Evolutionary conservation across 495 filamentous ascomycete genomes (phyloP).

Genomic region (Pseudomonodictys pantanalensis): DNA sequence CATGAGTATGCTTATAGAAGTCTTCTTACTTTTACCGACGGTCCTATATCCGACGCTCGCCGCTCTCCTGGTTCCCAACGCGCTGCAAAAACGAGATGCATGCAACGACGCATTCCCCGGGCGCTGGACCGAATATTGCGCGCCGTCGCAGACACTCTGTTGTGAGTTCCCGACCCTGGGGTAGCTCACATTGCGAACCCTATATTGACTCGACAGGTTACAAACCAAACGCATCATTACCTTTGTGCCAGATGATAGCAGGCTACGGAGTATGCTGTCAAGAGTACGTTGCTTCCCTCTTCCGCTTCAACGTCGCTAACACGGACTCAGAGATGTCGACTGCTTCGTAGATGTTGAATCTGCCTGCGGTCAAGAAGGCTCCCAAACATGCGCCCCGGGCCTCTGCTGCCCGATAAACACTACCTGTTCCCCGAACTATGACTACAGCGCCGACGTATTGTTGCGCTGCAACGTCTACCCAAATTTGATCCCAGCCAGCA

Average conservation of each 20-base stretch:
- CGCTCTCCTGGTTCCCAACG: too few relatives aligned
- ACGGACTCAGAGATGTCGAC: conserved; percentile 5
- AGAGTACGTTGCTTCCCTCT: conserved; percentile 3
- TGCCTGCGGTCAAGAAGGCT: background rate
- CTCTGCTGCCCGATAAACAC: conserved; percentile 9
- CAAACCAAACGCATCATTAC: conserved; percentile 1
- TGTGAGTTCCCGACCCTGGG: conserved; percentile 13
- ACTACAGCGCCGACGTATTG: background rate
- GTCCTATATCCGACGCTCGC: too few relatives aligned
- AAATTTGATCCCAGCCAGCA: conserved; percentile 8
- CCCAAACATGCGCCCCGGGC: background rate
- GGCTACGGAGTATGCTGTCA: conserved; percentile 10
- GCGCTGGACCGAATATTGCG: background rate
- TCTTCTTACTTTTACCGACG: too few relatives aligned
- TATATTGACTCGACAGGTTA: background rate
- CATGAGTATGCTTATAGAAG: too few relatives aligned
- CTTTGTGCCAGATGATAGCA: conserved; percentile 1
- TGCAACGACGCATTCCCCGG: conserved; percentile 11
- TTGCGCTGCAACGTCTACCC: conserved; percentile 10
- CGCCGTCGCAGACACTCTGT: conserved; percentile 2
- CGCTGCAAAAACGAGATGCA: conserved; percentile 7
- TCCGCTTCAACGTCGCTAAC: background rate
- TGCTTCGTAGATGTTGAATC: conserved; percentile 3
- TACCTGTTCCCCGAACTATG: background rate
- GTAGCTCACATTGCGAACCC: too few relatives aligned